Conservation (phyloP, 768 basidiomycete genomes). For the Mrakia gelida region DNA sequence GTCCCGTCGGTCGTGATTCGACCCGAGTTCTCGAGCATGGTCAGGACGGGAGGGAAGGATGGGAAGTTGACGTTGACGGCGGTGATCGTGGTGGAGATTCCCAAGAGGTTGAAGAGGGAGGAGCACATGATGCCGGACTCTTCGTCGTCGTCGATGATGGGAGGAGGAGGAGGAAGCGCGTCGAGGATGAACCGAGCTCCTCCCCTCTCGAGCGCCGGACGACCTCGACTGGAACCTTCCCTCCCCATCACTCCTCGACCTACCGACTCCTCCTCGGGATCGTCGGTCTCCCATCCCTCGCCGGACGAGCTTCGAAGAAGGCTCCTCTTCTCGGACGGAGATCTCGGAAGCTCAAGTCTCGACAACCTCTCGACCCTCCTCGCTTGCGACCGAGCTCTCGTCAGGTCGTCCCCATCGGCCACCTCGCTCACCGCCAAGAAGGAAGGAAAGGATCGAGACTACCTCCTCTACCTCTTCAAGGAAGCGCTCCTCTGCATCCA, state of each 20-base stretch:
- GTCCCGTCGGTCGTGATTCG: conserved; percentile 90
- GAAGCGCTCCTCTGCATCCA: conserved; percentile 98
- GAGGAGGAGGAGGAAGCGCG: background rate
- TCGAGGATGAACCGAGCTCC: background rate
- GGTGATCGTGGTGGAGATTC: conserved; percentile 87
- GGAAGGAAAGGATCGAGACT: conserved; percentile 84
- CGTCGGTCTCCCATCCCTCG: conserved; percentile 49
- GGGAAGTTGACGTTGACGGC: conserved; percentile 82
- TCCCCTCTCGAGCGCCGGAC: background rate
- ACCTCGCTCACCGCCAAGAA: conserved; percentile 79
- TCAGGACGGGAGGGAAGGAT: conserved; percentile 57
- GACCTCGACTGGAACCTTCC: conserved; percentile 29
- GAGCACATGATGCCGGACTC: background rate
- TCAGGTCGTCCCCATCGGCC: conserved; percentile 88
- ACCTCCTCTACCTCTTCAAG: conserved; percentile 89
- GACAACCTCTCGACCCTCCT: conserved; percentile 26
- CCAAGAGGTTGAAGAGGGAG: conserved; percentile 40
- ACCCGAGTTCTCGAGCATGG: conserved; percentile 80
- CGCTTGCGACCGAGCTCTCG: conserved; percentile 69
- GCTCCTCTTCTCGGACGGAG: conserved; percentile 91
- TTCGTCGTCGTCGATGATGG: background rate
- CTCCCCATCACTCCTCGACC: conserved; percentile 60
- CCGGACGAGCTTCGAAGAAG: conserved; percentile 80
- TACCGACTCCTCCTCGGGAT: conserved; percentile 31
- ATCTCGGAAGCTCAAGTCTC: background rate